phyloP scores from a whole-genome alignment of 805 yeast species.

The Barnettozyma siamensis region DNA sequence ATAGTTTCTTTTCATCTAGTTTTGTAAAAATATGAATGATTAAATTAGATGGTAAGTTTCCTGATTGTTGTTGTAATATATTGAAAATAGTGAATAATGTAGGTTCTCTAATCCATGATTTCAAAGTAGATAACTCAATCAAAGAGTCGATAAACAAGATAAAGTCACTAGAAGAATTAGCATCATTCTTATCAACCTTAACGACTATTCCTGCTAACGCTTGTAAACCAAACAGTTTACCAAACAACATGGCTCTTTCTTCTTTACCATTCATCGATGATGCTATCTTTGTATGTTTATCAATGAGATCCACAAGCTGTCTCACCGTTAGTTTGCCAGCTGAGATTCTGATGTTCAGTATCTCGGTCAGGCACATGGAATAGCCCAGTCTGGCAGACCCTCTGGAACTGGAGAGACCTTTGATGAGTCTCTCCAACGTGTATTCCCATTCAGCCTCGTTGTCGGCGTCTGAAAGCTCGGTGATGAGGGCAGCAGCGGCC shows the following conservation, averaged over 20 bases:
- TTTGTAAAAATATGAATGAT: constrained; percentile 32
- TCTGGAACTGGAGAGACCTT: constrained; percentile 76
- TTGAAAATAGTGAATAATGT: constrained; percentile 65
- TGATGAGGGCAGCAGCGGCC: constrained; percentile 62
- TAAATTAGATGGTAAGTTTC: constrained; percentile 17
- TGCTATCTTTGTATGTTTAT: constrained; percentile 31
- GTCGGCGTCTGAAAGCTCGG: constrained; percentile 44
- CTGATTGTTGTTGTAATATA: constrained; percentile 32
- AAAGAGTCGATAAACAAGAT: constrained; percentile 39
- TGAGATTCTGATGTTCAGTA: constrained; percentile 33
- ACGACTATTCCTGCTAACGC: constrained; percentile 46
- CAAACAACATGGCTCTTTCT: constrained; percentile 74
- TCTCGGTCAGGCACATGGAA: constrained; percentile 79
- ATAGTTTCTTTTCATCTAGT: constrained; percentile 48
- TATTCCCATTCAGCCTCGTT: constrained; percentile 67
- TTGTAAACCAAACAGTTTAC: constrained; percentile 80
- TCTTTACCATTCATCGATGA: constrained; percentile 68
- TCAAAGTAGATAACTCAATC: constrained; percentile 52
- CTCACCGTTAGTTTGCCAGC: constrained; percentile 32
- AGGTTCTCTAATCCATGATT: constrained; percentile 86
- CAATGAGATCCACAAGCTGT: constrained; percentile 32
- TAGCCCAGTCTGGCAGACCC: constrained; percentile 85
- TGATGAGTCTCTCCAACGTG: constrained; percentile 70
- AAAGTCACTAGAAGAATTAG: constrained; percentile 26
- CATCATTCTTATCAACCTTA: constrained; percentile 1